Evolutionary conservation across 2,329 filamentous ascomycete genomes (phyloP).

Genomic region (Scedosporium apiospermum): DNA sequence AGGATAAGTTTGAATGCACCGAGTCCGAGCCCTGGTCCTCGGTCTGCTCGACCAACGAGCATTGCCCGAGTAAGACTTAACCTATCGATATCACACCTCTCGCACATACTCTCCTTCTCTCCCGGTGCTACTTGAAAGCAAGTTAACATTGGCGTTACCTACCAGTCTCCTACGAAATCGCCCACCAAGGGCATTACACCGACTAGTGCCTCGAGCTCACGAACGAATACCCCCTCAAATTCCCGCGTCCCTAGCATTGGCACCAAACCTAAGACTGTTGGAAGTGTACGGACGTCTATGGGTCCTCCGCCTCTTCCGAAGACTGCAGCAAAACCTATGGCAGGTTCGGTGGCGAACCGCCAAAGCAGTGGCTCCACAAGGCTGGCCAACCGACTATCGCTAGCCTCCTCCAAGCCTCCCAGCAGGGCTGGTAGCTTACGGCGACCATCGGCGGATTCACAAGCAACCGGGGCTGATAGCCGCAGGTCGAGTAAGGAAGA

Average conservation of each 20-base stretch:
- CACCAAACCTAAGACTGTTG: conserved; percentile 45
- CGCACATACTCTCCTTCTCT: no score
- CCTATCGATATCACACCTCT: neutral
- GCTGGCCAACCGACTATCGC: conserved; percentile 12
- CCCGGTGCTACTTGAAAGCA: neutral
- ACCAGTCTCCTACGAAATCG: conserved; percentile 66
- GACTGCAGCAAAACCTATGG: conserved; percentile 32
- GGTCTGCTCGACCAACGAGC: conserved; percentile 44
- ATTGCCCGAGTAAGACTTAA: conserved; percentile 39
- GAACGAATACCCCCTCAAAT: conserved; percentile 57
- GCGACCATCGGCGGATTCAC: conserved; percentile 36
- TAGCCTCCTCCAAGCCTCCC: conserved; percentile 26
- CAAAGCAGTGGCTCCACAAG: conserved; percentile 4
- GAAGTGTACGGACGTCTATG: conserved; percentile 54
- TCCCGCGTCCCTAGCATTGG: conserved; percentile 32
- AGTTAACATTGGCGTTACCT: neutral
- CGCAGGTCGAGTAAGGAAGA: conserved; percentile 27
- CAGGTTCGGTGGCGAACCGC: conserved; percentile 4
- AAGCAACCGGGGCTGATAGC: conserved; percentile 29
- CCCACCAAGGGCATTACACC: conserved; percentile 64
- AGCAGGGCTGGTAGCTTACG: conserved; percentile 17
- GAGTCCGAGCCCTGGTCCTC: conserved; percentile 62
- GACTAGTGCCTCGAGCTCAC: conserved; percentile 48
- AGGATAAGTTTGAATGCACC: conserved; percentile 62
- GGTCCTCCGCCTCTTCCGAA: conserved; percentile 49